These are phyloP conservation scores for Colletotrichum orbiculare DNA, from an alignment of 2,329 filamentous ascomycete species.

Conservation along the genomic window DNA sequence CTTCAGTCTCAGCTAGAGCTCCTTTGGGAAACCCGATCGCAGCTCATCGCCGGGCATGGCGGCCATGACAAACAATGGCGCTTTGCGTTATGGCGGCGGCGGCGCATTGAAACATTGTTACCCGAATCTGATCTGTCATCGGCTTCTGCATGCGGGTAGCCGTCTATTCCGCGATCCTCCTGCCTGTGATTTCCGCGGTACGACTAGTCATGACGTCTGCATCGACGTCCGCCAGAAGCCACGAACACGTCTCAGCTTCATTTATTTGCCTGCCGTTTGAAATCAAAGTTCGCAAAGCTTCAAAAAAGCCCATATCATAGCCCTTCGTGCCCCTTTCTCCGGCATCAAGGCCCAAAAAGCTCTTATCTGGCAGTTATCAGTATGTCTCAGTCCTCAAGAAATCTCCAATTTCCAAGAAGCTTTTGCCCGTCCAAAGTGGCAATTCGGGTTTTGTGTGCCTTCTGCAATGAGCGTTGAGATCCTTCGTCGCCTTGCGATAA, in stretches of 20 bases:
- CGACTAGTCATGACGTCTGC: constrained; percentile 16
- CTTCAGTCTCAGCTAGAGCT: neutral
- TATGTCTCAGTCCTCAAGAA: too few species aligned
- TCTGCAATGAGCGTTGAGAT: too few species aligned
- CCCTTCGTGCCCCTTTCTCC: too few species aligned
- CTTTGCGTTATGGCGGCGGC: neutral
- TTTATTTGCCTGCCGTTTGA: neutral
- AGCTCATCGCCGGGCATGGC: constrained; percentile 7
- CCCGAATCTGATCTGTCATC: constrained; percentile 13
- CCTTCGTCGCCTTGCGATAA: too few species aligned
- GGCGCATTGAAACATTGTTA: neutral
- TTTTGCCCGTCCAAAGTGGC: too few species aligned
- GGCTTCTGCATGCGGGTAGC: constrained; percentile 16
- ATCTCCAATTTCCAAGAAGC: too few species aligned
- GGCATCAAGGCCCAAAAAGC: too few species aligned
- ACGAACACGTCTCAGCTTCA: neutral
- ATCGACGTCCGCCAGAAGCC: too few species aligned
- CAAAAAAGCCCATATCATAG: accelerated
- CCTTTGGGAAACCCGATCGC: neutral
- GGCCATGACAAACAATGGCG: neutral
- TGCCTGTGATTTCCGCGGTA: neutral
- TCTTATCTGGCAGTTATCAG: too few species aligned
- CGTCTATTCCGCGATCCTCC: neutral
- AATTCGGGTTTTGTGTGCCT: too few species aligned
- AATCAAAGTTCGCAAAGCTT: too few species aligned